A percentile compares a stretch with the other conserved stretches of the same genome.
These are phyloP conservation scores for Hamamelis virginiana DNA, from an alignment of 164 flowering plant species.

Conservation along the genomic window DNA sequence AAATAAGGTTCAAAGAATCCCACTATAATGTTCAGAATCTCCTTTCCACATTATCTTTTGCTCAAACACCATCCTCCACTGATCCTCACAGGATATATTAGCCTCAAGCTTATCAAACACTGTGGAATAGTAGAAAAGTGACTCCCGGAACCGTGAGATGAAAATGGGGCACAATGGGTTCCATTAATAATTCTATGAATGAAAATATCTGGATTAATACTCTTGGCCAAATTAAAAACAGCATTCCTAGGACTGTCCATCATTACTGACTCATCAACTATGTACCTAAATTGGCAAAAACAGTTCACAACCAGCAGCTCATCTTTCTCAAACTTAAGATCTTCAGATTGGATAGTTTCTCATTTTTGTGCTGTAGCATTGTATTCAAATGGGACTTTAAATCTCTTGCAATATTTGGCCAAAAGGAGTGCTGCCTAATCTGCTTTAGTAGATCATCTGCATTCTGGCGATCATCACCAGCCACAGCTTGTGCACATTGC, in stretches of 20 bases:
- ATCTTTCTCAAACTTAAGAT: slow-evolving; percentile 30
- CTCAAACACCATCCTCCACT: slow-evolving; percentile 43
- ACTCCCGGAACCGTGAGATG: slow-evolving; percentile 53
- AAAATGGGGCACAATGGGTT: slow-evolving; percentile 53
- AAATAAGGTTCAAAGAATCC: slow-evolving; percentile 22
- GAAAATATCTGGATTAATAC: slow-evolving; percentile 46
- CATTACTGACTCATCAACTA: slow-evolving; percentile 51
- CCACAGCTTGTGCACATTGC: slow-evolving; percentile 45
- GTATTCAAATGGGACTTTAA: slow-evolving; percentile 59
- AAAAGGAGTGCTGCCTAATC: slow-evolving; percentile 47
- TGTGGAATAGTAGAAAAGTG: slow-evolving; percentile 47
- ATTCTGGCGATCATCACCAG: slow-evolving; percentile 26
- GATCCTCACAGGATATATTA: slow-evolving; percentile 28
- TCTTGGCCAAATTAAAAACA: slow-evolving; percentile 43
- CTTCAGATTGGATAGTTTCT: slow-evolving; percentile 49
- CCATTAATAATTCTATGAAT: slow-evolving; percentile 42
- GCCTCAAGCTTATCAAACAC: slow-evolving; percentile 46
- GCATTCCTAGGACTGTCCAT: slow-evolving; percentile 39
- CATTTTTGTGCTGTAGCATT: slow-evolving; percentile 49
- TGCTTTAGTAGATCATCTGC: slow-evolving; percentile 38
- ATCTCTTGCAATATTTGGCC: slow-evolving; percentile 45
- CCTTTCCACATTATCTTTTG: slow-evolving; percentile 41
- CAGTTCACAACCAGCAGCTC: slow-evolving; percentile 52
- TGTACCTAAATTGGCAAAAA: slow-evolving; percentile 31
- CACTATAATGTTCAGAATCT: slow-evolving; percentile 47